These are phyloP conservation scores for Theileria sp. DNA, from an alignment of 169 alveolate genomes.

Conservation along the genomic window DNA sequence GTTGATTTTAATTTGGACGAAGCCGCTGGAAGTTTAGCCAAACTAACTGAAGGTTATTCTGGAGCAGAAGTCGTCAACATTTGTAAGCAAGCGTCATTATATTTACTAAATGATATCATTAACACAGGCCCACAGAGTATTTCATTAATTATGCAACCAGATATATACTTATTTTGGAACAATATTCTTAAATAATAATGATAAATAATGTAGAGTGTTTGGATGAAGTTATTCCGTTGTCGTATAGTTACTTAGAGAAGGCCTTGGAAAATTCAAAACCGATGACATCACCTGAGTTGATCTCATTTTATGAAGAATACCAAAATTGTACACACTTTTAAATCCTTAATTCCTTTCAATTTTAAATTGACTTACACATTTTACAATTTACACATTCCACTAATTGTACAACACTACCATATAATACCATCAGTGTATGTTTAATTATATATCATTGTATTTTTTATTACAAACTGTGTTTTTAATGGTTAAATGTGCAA, in stretches of 20 bases:
- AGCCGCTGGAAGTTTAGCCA: constrained; percentile 86
- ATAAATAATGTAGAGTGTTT: not conserved
- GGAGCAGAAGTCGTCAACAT: constrained; percentile 90
- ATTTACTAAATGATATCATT: constrained; percentile 42
- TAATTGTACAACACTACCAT: not conserved
- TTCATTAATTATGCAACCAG: not conserved
- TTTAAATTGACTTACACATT: not conserved
- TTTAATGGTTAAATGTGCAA: constrained; percentile 3
- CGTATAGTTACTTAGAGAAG: constrained; percentile 24
- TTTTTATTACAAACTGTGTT: not conserved
- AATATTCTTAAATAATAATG: no score
- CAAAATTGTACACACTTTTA: constrained; percentile 6
- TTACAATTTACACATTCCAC: not conserved
- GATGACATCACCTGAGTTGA: constrained; percentile 38
- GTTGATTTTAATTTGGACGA: constrained; percentile 77
- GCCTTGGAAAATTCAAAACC: constrained; percentile 50
- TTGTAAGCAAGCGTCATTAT: constrained; percentile 88
- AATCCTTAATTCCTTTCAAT: not conserved
- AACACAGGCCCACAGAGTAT: not conserved
- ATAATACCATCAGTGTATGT: not conserved
- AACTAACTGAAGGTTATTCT: constrained; percentile 92
- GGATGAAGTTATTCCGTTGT: constrained; percentile 4
- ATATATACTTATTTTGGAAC: not conserved
- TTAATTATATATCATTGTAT: not conserved
- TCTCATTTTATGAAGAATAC: constrained; percentile 50